Conservation (phyloP, 495 filamentous ascomycete genomes). For the Pseudevernia furfuracea region DNA sequence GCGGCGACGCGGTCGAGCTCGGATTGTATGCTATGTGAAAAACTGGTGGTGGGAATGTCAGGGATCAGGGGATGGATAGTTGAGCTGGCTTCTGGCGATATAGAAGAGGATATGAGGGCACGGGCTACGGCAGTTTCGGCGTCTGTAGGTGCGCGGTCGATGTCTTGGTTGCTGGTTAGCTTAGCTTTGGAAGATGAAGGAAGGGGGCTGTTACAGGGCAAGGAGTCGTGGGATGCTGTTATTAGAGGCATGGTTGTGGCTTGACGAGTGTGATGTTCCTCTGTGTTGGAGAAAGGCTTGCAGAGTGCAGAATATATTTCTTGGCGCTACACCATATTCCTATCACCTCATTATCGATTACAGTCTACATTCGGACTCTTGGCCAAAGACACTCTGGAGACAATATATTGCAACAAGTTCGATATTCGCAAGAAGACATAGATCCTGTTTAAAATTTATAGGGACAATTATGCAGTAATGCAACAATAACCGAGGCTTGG, state of each 20-base stretch:
- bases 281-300: background rate
- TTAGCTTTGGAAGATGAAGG: constrained; percentile 4
- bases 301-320: background rate
- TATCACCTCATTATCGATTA: background rate
- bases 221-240: constrained; percentile 68
- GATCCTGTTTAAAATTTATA: background rate
- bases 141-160: constrained; percentile 60
- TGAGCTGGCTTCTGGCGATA: constrained; percentile 39
- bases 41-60: constrained; percentile 37
- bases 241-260: constrained; percentile 55
- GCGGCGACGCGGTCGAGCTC: constrained; percentile 55
- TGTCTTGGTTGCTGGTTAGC: constrained; percentile 34
- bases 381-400: no score
- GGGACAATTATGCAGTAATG: background rate
- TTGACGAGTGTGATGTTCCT: background rate
- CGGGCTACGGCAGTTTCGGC: constrained; percentile 48
- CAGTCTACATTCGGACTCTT: background rate
- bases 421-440: background rate
- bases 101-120: constrained; percentile 58
- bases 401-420: background rate
- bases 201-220: constrained; percentile 59
- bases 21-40: constrained; percentile 53
- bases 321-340: background rate
- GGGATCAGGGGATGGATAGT: constrained; percentile 39
- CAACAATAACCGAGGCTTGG: constrained; percentile 4